A percentile compares a stretch with the other conserved stretches of the same genome.
These are phyloP conservation scores for Raphanus hybrid DNA, from an alignment of 441 rosid genomes.

Conservation along the genomic window DNA sequence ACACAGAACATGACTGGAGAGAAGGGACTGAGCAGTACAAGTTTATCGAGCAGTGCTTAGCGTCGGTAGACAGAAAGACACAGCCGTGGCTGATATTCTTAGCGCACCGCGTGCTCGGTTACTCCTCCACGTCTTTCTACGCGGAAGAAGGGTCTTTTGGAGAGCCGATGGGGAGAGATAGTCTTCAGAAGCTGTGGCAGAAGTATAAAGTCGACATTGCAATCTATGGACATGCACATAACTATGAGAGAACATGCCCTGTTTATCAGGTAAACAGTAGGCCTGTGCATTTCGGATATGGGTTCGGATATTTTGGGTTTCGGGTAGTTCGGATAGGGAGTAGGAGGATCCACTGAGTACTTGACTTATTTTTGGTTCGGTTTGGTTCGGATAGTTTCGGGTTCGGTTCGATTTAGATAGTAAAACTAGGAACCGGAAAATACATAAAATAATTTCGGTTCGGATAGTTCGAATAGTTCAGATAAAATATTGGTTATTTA, in stretches of 20 bases:
- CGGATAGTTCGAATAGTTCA: too few species aligned
- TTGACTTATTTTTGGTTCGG: too few species aligned
- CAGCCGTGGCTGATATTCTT: constrained; percentile 93
- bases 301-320: neutral
- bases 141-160: constrained; percentile 72
- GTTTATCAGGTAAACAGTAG: constrained; percentile 69
- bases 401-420: too few species aligned
- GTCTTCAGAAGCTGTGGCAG: constrained; percentile 88
- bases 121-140: constrained; percentile 63
- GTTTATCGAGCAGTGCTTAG: constrained; percentile 76
- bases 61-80: constrained; percentile 72
- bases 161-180: constrained; percentile 88
- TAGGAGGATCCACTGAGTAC: too few species aligned
- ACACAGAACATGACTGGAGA: constrained; percentile 91
- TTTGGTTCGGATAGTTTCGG: too few species aligned
- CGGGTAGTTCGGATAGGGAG: too few species aligned
- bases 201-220: constrained; percentile 88
- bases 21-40: constrained; percentile 83
- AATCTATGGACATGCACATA: constrained; percentile 82
- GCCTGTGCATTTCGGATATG: too few species aligned
- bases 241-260: constrained; percentile 87
- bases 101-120: constrained; percentile 88
- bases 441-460: too few species aligned
- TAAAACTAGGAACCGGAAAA: too few species aligned
- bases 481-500: too few species aligned